These are phyloP conservation scores for Medicago lupulina DNA, from an alignment of 306 rosid species.

Conservation along the genomic window DNA sequence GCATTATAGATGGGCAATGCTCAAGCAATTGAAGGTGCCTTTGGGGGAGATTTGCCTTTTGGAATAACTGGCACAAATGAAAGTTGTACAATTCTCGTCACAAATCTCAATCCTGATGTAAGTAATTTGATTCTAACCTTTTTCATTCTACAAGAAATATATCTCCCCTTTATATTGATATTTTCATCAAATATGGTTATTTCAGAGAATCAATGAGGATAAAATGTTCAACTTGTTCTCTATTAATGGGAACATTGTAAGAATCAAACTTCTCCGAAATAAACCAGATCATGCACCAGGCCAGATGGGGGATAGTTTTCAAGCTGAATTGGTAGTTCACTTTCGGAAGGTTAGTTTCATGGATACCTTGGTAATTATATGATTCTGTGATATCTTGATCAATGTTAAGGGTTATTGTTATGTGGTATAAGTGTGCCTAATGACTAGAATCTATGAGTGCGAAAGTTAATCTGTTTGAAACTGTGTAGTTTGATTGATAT, in stretches of 20 bases:
- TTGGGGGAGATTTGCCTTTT: constrained; percentile 96
- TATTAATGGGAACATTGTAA: constrained; percentile 91
- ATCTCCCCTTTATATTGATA: neutral
- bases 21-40: constrained; percentile 90
- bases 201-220: constrained; percentile 95
- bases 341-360: constrained; percentile 79
- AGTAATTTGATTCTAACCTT: constrained; percentile 40
- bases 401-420: no score
- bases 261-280: constrained; percentile 92
- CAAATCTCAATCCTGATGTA: constrained; percentile 93
- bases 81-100: constrained; percentile 90
- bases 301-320: constrained; percentile 99
- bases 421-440: no score
- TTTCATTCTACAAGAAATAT: neutral
- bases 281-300: constrained; percentile 97
- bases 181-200: constrained; percentile 41
- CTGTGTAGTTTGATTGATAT: no score
- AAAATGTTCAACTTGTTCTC: constrained; percentile 96
- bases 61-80: constrained; percentile 97
- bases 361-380: constrained; percentile 1
- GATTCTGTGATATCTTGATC: no score
- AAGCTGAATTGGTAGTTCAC: constrained; percentile 96
- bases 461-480: no score
- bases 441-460: no score
- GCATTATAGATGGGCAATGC: constrained; percentile 77